Conservation (phyloP, 176 grass and related monocot species). For the Carex parvula region DNA sequence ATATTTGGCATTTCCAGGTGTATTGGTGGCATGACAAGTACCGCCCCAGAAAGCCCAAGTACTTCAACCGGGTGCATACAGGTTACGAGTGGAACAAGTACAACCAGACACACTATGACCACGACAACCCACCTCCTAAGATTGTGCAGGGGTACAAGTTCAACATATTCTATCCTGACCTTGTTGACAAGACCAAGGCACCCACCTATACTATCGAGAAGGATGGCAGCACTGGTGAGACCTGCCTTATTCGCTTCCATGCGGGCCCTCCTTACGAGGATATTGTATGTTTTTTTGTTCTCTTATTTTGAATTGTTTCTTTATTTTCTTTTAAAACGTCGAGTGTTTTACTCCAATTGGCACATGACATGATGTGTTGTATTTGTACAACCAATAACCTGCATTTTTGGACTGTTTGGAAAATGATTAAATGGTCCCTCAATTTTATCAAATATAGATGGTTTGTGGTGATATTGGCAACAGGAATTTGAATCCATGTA, state of each 20-base stretch:
- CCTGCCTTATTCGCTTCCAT: conserved; percentile 85
- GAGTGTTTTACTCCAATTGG: not conserved
- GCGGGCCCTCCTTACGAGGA: conserved; percentile 95
- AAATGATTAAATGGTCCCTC: not conserved
- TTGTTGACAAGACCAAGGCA: conserved; percentile 90
- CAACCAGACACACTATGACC: conserved; percentile 95
- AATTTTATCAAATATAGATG: not conserved
- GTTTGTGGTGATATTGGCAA: not conserved
- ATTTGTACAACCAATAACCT: not conserved
- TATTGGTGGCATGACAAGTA: conserved; percentile 99
- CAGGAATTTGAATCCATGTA: not conserved
- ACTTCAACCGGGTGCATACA: conserved; percentile 97
- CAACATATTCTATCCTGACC: conserved; percentile 98
- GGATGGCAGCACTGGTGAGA: conserved; percentile 78
- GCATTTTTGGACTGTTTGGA: not conserved
- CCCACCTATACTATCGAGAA: conserved; percentile 83
- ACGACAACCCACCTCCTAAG: conserved; percentile 93
- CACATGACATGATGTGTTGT: not conserved
- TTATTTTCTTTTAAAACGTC: not conserved
- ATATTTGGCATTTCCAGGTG: conserved; percentile 43
- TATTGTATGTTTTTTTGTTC: conserved; percentile 52
- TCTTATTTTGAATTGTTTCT: conserved; percentile 8
- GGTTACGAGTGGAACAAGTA: conserved; percentile 99
- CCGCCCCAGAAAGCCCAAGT: conserved; percentile 87
- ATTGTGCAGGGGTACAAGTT: conserved; percentile 98